phyloP scores from a whole-genome alignment of 208 protist species.

The Trichomonas gallinae region DNA sequence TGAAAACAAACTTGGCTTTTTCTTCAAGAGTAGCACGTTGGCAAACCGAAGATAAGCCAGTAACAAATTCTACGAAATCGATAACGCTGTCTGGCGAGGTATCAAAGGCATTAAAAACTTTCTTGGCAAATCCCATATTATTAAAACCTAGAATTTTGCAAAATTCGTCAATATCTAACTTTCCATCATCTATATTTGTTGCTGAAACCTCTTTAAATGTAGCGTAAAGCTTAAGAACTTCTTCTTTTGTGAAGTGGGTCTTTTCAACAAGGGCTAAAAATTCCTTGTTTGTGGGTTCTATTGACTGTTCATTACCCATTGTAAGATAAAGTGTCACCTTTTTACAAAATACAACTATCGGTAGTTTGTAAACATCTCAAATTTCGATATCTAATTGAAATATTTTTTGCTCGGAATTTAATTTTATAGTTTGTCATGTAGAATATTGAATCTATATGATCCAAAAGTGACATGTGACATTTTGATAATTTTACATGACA shows the following conservation, averaged over 20 bases:
- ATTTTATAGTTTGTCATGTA: no score
- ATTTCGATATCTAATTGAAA: no score
- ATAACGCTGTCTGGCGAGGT: neutral
- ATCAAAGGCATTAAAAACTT: neutral
- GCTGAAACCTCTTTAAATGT: neutral
- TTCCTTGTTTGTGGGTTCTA: neutral
- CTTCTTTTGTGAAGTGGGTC: neutral
- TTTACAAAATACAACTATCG: no score
- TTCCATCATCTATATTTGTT: neutral
- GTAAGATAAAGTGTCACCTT: neutral
- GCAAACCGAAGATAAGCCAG: neutral
- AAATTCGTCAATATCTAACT: neutral
- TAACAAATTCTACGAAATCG: neutral
- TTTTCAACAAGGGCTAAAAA: neutral
- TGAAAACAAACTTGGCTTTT: neutral
- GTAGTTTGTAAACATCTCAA: no score
- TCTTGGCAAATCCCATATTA: neutral
- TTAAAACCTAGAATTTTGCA: neutral
- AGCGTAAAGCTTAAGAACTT: neutral
- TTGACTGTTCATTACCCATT: neutral
- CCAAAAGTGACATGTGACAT: no score
- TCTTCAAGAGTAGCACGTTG: neutral
- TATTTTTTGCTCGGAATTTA: no score
- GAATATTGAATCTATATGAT: no score
- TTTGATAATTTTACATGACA: no score